Evolutionary conservation across 2,329 filamentous ascomycete species (phyloP).

Genomic region (Blumeriella jaapii): DNA sequence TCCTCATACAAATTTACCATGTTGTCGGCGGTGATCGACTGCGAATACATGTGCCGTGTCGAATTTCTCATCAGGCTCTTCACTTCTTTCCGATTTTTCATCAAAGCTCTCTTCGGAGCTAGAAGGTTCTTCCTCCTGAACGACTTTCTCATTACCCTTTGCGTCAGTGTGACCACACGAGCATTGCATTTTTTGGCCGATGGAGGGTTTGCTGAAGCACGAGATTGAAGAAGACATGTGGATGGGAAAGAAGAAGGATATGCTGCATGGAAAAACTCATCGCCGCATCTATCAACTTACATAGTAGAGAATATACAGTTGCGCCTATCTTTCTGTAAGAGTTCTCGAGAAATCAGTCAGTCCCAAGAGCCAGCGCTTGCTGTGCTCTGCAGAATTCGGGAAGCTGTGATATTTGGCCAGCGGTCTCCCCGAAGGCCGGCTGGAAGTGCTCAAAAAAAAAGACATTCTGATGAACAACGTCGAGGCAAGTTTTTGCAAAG

Average conservation of each 20-base stretch:
- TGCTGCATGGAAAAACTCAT: slow-evolving; percentile 14
- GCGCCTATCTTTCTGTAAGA: no score
- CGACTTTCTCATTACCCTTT: slow-evolving; percentile 15
- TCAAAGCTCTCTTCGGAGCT: slow-evolving; percentile 8
- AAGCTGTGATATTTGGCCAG: slow-evolving; percentile 14
- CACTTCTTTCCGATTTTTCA: slow-evolving; percentile 8
- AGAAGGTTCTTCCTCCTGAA: background rate
- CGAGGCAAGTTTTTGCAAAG: slow-evolving; percentile 3
- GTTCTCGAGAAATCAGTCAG: no score
- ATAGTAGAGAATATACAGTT: no score
- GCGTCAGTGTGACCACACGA: slow-evolving; percentile 10
- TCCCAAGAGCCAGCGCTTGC: no score
- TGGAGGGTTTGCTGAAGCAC: slow-evolving; percentile 24
- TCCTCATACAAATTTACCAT: slow-evolving; percentile 19
- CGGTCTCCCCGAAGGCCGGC: slow-evolving; percentile 17
- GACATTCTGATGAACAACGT: slow-evolving; percentile 9
- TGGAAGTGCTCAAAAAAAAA: slow-evolving; percentile 11
- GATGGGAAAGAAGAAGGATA: slow-evolving; percentile 4
- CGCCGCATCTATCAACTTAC: slow-evolving; percentile 16
- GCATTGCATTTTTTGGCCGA: slow-evolving; percentile 22
- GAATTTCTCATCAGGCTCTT: slow-evolving; percentile 6
- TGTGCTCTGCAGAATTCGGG: no score
- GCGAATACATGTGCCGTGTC: slow-evolving; percentile 13
- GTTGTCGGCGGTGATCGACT: slow-evolving; percentile 20
- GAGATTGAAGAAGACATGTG: slow-evolving; percentile 25